Evolutionary conservation across 495 filamentous ascomycete genomes (phyloP).

Genomic region (Penicillium pulvis): DNA sequence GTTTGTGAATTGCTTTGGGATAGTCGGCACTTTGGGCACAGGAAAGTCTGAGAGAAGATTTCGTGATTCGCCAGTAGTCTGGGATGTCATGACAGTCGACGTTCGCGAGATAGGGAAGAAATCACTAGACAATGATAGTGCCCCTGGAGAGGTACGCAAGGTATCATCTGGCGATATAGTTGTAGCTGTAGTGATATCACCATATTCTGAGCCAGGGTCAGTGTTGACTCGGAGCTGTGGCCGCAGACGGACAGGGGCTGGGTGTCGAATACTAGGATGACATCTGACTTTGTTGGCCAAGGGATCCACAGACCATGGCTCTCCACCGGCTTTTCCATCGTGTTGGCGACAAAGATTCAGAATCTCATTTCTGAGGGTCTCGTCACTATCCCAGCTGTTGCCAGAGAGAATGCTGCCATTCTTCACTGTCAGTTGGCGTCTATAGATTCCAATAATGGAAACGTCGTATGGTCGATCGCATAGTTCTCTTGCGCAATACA

Average conservation of each 20-base stretch:
- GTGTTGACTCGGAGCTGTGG: conserved; percentile 38
- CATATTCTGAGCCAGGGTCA: conserved; percentile 29
- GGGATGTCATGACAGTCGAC: conserved; percentile 32
- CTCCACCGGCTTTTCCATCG: conserved; percentile 29
- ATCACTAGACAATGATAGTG: conserved; percentile 26
- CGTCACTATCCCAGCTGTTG: conserved; percentile 45
- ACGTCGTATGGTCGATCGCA: conserved; percentile 47
- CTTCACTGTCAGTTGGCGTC: conserved; percentile 19
- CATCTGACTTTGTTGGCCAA: conserved; percentile 33
- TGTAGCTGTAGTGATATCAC: conserved; percentile 34
- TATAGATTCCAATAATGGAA: conserved; percentile 44
- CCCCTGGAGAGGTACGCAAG: conserved; percentile 26
- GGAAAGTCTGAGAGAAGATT: conserved; percentile 28
- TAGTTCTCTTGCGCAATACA: conserved; percentile 45
- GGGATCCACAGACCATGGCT: conserved; percentile 36
- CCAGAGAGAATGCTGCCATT: conserved; percentile 42
- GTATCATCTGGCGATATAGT: conserved; percentile 33
- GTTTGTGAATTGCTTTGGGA: conserved; percentile 20
- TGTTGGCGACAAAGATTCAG: conserved; percentile 44
- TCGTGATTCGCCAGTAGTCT: conserved; percentile 23
- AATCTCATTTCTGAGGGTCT: conserved; percentile 45
- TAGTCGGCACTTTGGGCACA: conserved; percentile 22
- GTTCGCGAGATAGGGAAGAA: conserved; percentile 37
- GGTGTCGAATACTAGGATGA: conserved; percentile 39
- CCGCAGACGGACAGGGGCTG: conserved; percentile 34